Percentiles rank a stretch among this genome's conserved stretches.
Conservation (phyloP, 2,329 filamentous ascomycete species). For the Hypoxylon sp. region DNA sequence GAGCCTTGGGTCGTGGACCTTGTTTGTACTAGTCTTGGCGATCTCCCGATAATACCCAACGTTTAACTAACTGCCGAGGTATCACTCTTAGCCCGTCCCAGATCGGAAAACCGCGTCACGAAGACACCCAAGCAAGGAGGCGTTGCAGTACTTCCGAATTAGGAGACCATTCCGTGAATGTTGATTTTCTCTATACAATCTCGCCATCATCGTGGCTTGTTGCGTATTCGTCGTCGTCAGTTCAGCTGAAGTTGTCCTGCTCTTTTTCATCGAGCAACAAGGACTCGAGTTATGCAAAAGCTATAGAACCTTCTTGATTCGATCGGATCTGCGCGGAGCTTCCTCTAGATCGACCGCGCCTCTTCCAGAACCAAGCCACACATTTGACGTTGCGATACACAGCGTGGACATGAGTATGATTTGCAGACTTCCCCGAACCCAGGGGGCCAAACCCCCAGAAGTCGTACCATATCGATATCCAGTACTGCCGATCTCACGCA, state of each 20-base stretch:
- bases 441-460: not conserved
- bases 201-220: slow-evolving; percentile 33
- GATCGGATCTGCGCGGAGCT: slow-evolving; percentile 5
- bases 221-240: slow-evolving; percentile 11
- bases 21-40: slow-evolving; percentile 16
- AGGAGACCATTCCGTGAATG: not conserved
- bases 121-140: slow-evolving; percentile 28
- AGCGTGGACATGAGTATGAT: slow-evolving; percentile 5
- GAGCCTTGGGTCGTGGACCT: slow-evolving; percentile 16
- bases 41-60: slow-evolving; percentile 32
- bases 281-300: not conserved
- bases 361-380: slow-evolving; percentile 26
- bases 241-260: not conserved
- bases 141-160: slow-evolving; percentile 16
- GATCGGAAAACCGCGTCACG: slow-evolving; percentile 20
- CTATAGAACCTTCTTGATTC: slow-evolving; percentile 12
- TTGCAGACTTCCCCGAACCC: slow-evolving; percentile 4
- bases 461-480: slow-evolving; percentile 2
- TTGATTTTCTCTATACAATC: slow-evolving; percentile 7
- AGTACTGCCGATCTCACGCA: slow-evolving; percentile 9
- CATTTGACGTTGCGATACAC: not conserved
- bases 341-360: slow-evolving; percentile 15
- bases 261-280: slow-evolving; percentile 1
- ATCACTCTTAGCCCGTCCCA: slow-evolving; percentile 4
- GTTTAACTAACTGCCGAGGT: slow-evolving; percentile 13